A percentile compares a stretch with the other conserved stretches of the same genome.
Evolutionary conservation across 345 rosid species (phyloP).

Genomic region (Aethionema arabicum): DNA sequence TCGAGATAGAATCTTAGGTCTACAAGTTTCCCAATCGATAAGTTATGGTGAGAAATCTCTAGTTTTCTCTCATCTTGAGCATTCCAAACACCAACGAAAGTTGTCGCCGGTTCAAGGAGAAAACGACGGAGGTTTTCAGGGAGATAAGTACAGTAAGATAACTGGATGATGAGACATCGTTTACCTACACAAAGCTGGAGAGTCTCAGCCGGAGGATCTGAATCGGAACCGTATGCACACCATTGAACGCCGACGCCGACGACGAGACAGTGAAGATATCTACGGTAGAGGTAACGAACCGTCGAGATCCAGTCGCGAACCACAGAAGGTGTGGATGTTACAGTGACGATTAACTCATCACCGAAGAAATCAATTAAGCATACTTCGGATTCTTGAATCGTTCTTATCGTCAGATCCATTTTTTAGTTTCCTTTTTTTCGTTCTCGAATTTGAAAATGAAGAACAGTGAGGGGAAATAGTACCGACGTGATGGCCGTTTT

Average conservation of each 20-base stretch:
- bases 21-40: constrained; percentile 19
- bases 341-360: constrained; percentile 16
- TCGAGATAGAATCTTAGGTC: constrained; percentile 33
- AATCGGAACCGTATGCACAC: constrained; percentile 5
- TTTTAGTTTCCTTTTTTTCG: neutral
- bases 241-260: constrained; percentile 42
- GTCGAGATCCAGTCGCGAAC: constrained; percentile 32
- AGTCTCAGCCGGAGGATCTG: constrained; percentile 20
- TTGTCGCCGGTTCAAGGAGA: neutral
- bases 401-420: constrained; percentile 16
- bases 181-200: constrained; percentile 40
- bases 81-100: constrained; percentile 22
- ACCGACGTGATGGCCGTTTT: no score
- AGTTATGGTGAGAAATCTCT: neutral
- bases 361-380: constrained; percentile 34
- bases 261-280: constrained; percentile 4
- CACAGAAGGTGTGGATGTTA: constrained; percentile 30
- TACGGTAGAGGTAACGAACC: constrained; percentile 7
- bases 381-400: neutral
- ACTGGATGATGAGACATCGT: constrained; percentile 39
- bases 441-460: neutral
- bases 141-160: constrained; percentile 7
- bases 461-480: no score
- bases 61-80: constrained; percentile 37
- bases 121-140: constrained; percentile 31